Percentiles rank a stretch among this genome's conserved stretches.
Evolutionary conservation across 2,329 filamentous ascomycete species (phyloP).

Genomic region (Hypoxylon sp.): DNA sequence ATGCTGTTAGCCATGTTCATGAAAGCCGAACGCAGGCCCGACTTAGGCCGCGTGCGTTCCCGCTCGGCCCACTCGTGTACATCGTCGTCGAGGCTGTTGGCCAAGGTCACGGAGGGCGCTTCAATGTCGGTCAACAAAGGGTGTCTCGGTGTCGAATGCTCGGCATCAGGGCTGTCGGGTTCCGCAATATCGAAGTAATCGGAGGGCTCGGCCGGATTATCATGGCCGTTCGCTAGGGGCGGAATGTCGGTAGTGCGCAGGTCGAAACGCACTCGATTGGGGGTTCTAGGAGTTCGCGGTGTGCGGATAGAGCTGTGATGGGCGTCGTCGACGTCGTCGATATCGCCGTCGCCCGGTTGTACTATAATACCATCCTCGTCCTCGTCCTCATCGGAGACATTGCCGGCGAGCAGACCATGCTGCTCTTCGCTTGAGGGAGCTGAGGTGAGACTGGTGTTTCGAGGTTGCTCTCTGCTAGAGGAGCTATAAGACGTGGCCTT

Average conservation of each 20-base stretch:
- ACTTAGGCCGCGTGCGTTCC: conserved; percentile 80
- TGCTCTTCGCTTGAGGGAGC: conserved; percentile 56
- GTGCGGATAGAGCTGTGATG: conserved; percentile 36
- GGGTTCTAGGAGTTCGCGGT: conserved; percentile 67
- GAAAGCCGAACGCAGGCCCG: conserved; percentile 87
- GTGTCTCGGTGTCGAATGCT: conserved; percentile 64
- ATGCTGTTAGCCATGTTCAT: conserved; percentile 99
- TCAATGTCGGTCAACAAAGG: conserved; percentile 81
- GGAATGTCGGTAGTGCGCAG: conserved; percentile 56
- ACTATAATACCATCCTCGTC: conserved; percentile 50
- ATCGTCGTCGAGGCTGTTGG: conserved; percentile 66
- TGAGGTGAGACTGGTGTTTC: conserved; percentile 45
- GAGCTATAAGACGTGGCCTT: conserved; percentile 58
- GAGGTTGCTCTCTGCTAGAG: conserved; percentile 47
- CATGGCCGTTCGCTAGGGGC: conserved; percentile 48
- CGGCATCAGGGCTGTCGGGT: conserved; percentile 55
- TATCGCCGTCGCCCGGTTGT: conserved; percentile 43
- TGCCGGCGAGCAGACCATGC: conserved; percentile 56
- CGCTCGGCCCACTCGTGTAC: conserved; percentile 66
- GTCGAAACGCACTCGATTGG: conserved; percentile 77
- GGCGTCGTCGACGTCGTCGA: conserved; percentile 22
- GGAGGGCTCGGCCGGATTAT: conserved; percentile 32
- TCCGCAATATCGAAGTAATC: conserved; percentile 55
- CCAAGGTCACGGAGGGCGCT: conserved; percentile 78
- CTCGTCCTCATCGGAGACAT: conserved; percentile 48